Base-by-base conservation (phyloP, 805 yeast genomes). In the Sugiyamaella lignohabitans region DNA sequence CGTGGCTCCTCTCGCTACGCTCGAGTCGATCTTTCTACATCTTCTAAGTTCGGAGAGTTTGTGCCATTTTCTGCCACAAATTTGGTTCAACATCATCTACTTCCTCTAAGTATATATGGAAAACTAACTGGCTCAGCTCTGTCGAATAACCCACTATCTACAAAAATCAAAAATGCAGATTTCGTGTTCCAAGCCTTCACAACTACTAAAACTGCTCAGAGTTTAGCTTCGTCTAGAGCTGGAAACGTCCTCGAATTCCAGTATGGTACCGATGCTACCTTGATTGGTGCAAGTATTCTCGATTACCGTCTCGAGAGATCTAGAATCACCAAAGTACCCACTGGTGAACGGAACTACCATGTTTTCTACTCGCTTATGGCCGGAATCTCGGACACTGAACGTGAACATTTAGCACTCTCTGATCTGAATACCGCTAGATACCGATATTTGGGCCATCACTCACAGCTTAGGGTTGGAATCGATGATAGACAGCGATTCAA, bases 311-410 rank as follows among this genome's bases (percentile, higher is more conserved):
- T 78, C 75, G 49, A 32, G 16, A 27, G 49, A 27, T 14, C 44
- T 21, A 23, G 48, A 5, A 30, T 45, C 36, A 45, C 48, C 20
- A 40, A 40, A 23, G 38, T 45, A 38, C 72, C 75, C 32, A 59
- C 66, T 3, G 66, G 70, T 29, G 84, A 78, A 62, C 66, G 83
- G 44, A 78, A 79, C 60, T 78, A 74, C 60, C 82, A 78, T 53
- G 72, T 77, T 2, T 78, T 78, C 53, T 78, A 78, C 59, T 78
- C 76, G 55, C 69, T 79, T 45, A 62, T 78, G 17, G 70, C 71
- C 46, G 82, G 82, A 1, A 66, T 69, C 42, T 65, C 71, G n/a
- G 58, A 61, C 10, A 55, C 65, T 5, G 70, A 69, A 39, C 62
- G 75, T 18, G 57, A 60, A 4, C 69, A 68, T 29, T 66, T 75